Evolutionary conservation across 2,329 filamentous ascomycete species (phyloP), one percentile per base, ranked within the genome.

Genomic region (Trichoderma atroviride): DNA sequence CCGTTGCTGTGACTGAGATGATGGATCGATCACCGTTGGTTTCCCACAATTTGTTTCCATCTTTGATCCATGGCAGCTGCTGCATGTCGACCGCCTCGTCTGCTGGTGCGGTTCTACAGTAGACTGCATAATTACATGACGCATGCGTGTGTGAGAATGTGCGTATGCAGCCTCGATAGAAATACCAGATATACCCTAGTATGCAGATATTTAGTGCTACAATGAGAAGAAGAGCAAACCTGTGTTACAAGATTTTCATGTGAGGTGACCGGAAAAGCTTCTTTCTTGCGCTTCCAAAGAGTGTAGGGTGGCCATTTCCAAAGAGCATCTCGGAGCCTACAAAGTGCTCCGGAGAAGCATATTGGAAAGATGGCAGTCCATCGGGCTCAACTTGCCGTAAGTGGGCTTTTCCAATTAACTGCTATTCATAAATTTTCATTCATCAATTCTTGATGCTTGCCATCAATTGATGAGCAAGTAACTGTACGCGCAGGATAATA

Each of bases 1-100:
- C 33, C 7, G 53, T 22, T 22, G 55, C 22, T 16, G 16, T 24
- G 52, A 47, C 40, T 57, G 62, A 35, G 22, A 11, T 57, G 62
- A 27, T 22, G 13, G 27, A 50, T 27, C 5, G 53, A 47, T 57
- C n/a, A 29, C 31, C 24, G 22, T n/a, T 56, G 40, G 16, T 29
- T 47, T 65, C 7, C 62, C 62, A 57, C 62, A 65, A 10, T 65
- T 57, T 43, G 16, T 7, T 43, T 43, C 33, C 33, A 35, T 35
- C 37, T 37, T 33, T 24, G 4, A 24, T 57, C 53, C 9, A 47
- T 5, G 22, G 58, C 11, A 14, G 24, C 40, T 50, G 62, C 62
- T 65, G 62, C 62, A 65, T 35, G 62, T 16, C 62, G 62, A 65
- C 62, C 62, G 62, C 62, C 62, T 65, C 52, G 62, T 57, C 52